Evolutionary conservation across 1,284 basidiomycete species (phyloP).

Genomic region (Fomitopsis palustris): DNA sequence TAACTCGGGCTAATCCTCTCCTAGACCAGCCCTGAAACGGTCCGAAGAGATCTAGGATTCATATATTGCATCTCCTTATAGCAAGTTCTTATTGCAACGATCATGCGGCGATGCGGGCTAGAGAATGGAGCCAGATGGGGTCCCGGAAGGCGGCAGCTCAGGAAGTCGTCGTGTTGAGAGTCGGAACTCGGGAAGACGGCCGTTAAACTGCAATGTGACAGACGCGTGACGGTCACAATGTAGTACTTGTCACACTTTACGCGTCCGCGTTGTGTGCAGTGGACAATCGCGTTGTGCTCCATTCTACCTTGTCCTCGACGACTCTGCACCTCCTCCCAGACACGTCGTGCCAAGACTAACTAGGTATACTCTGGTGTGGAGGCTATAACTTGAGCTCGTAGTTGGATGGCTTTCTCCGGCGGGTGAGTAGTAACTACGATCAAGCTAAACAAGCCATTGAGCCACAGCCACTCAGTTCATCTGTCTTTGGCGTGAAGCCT

Average conservation of each 20-base stretch:
- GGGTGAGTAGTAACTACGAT: slow-evolving; percentile 15
- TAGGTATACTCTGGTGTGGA: no score
- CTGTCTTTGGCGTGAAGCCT: slow-evolving; percentile 41
- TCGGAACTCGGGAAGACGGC: neutral
- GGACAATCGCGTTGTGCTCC: neutral
- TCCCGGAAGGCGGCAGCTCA: neutral
- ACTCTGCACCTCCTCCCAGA: neutral
- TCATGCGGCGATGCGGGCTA: no score
- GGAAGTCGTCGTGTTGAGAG: no score
- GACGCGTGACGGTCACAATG: neutral
- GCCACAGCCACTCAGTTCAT: slow-evolving; percentile 21
- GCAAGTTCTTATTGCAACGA: no score
- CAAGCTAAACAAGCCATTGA: neutral
- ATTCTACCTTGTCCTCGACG: neutral
- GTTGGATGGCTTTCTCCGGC: slow-evolving; percentile 26
- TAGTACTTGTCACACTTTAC: neutral
- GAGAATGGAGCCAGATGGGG: no score
- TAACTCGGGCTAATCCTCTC: neutral
- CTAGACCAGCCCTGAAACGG: no score
- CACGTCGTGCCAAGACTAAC: no score
- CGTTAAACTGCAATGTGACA: neutral
- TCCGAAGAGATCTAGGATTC: neutral
- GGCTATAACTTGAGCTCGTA: neutral
- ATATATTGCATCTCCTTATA: no score
- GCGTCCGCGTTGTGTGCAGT: neutral